These are phyloP conservation scores for Candida sp. DNA, from an alignment of 1,139 yeast genomes.

Conservation along the genomic window DNA sequence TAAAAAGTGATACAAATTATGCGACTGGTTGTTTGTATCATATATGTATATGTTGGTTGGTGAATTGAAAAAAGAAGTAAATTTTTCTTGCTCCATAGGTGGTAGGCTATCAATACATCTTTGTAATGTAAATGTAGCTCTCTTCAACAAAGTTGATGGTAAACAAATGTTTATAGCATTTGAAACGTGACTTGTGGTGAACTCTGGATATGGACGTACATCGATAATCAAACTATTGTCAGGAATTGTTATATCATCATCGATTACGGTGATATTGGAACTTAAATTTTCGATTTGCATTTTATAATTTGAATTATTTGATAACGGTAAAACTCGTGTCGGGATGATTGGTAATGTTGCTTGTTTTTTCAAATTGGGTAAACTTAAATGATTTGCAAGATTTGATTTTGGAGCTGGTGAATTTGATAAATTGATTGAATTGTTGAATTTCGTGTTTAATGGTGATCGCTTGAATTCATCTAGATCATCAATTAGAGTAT, in stretches of 20 bases:
- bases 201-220: slow-evolving; percentile 69
- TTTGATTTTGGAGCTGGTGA: neutral
- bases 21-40: slow-evolving; percentile 29
- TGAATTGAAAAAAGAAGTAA: slow-evolving; percentile 11
- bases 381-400: slow-evolving; percentile 8
- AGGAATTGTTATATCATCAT: slow-evolving; percentile 4
- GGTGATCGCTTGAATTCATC: neutral
- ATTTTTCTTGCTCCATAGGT: slow-evolving; percentile 31
- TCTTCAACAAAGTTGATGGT: slow-evolving; percentile 73
- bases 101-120: slow-evolving; percentile 60
- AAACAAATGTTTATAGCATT: slow-evolving; percentile 66
- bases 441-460: neutral
- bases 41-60: slow-evolving; percentile 18
- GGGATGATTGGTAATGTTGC: slow-evolving; percentile 9
- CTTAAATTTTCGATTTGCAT: slow-evolving; percentile 11
- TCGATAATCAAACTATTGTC: slow-evolving; percentile 51
- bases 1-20: slow-evolving; percentile 43
- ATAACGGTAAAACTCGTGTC: slow-evolving; percentile 9
- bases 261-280: slow-evolving; percentile 3
- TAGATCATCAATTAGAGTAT: slow-evolving; percentile 22
- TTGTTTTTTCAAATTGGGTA: slow-evolving; percentile 10
- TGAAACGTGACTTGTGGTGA: slow-evolving; percentile 45
- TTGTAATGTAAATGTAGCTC: slow-evolving; percentile 57
- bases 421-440: neutral
- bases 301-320: slow-evolving; percentile 9